Evolutionary conservation across 768 basidiomycete genomes (phyloP).

Genomic region (Leccinum broughii): DNA sequence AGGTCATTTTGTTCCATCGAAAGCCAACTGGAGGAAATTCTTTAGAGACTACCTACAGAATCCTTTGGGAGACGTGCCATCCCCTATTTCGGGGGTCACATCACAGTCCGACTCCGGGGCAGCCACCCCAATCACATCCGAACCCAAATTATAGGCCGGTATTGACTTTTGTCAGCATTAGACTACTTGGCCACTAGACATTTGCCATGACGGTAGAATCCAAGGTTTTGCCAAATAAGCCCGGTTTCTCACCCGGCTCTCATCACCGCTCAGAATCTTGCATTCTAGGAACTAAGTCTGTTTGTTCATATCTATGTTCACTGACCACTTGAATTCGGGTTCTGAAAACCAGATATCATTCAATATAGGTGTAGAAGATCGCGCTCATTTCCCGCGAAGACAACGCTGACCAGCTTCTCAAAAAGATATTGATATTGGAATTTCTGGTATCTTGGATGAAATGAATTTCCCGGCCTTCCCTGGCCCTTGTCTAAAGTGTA

Average conservation of each 20-base stretch:
- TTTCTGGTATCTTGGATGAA: neutral
- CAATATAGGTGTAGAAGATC: neutral
- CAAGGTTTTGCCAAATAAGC: neutral
- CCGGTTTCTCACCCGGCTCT: neutral
- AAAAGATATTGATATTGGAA: neutral
- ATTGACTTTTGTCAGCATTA: constrained; percentile 3
- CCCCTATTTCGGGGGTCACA: constrained; percentile 37
- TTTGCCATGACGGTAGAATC: neutral
- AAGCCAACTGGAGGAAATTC: constrained; percentile 74
- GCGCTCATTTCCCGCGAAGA: neutral
- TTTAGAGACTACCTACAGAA: constrained; percentile 63
- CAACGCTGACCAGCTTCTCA: neutral
- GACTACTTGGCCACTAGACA: constrained; percentile 3
- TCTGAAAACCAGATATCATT: neutral
- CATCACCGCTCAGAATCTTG: neutral
- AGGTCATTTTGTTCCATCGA: constrained; percentile 87
- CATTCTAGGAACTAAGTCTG: neutral
- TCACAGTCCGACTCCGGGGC: constrained; percentile 48
- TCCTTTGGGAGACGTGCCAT: constrained; percentile 47
- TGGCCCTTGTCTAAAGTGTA: neutral
- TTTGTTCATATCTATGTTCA: neutral
- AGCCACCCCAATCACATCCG: constrained; percentile 40
- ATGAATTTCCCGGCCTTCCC: neutral
- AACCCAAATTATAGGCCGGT: constrained; percentile 4
- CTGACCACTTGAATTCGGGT: neutral